phyloP scores from a whole-genome alignment of 768 basidiomycete genomes.

The Tricholomella constricta region DNA sequence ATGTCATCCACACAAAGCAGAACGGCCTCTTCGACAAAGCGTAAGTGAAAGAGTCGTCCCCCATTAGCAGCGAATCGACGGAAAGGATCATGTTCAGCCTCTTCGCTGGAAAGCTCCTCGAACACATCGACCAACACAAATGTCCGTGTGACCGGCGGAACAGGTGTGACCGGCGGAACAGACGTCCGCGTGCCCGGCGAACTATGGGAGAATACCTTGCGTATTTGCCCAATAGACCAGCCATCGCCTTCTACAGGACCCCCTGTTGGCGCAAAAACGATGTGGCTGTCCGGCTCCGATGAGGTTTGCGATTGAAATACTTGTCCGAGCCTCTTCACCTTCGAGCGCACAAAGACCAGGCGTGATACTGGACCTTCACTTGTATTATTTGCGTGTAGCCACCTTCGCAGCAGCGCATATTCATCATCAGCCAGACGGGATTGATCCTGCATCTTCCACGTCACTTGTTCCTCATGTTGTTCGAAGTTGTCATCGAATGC shows the following conservation, averaged over 20 bases:
- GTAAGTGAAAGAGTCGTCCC: too few species aligned
- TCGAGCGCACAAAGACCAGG: background rate
- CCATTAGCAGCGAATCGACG: too few species aligned
- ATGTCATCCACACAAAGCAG: slow-evolving; percentile 10
- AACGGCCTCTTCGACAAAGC: background rate
- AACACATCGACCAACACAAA: too few species aligned
- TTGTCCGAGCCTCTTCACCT: slow-evolving; percentile 7
- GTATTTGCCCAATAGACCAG: too few species aligned
- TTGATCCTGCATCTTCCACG: background rate
- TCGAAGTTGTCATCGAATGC: slow-evolving; percentile 10
- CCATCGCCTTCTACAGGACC: too few species aligned
- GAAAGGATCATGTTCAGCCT: too few species aligned
- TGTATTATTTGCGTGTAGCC: background rate
- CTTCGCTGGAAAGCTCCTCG: too few species aligned
- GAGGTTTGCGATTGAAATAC: slow-evolving; percentile 4
- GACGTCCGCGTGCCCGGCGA: too few species aligned
- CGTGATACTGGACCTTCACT: too few species aligned
- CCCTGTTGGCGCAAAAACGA: slow-evolving; percentile 15
- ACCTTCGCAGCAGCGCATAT: background rate
- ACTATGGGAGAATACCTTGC: too few species aligned
- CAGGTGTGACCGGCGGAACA: too few species aligned
- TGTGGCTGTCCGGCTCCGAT: slow-evolving; percentile 11
- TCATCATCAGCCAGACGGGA: background rate
- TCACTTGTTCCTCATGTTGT: background rate
- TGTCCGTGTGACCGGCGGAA: too few species aligned